Conservation (phyloP, 2,329 filamentous ascomycete species). For the Fusarium sp. region DNA sequence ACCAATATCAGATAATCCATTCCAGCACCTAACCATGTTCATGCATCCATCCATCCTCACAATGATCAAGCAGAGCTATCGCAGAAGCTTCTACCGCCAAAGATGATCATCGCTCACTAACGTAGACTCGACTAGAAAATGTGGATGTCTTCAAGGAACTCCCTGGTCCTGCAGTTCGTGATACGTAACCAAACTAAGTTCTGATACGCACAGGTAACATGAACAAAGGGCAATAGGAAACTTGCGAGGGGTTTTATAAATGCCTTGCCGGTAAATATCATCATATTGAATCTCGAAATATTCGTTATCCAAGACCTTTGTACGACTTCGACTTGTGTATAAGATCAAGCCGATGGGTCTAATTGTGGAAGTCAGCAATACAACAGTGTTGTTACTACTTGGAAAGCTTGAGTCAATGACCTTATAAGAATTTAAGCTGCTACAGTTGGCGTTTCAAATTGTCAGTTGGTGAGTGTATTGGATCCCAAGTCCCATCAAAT, state of each 20-base stretch:
- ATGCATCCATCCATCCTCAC: not conserved
- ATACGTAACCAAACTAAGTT: not conserved
- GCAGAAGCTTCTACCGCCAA: not conserved
- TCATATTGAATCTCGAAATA: not conserved
- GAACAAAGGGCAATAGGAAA: not conserved
- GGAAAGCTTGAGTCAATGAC: not conserved
- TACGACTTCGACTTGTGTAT: not conserved
- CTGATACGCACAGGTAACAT: not conserved
- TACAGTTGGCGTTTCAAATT: not conserved
- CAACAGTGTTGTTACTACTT: not conserved
- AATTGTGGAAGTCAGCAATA: not conserved
- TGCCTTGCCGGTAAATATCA: not conserved
- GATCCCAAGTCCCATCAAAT: not conserved
- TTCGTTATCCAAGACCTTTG: not conserved
- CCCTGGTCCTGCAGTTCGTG: not conserved
- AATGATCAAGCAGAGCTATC: constrained; percentile 18
- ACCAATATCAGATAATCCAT: constrained; percentile 6
- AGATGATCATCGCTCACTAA: constrained; percentile 5
- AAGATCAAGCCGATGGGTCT: not conserved
- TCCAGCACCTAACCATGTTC: not conserved
- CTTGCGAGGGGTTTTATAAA: not conserved
- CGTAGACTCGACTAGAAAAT: not conserved
- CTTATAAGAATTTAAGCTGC: not conserved
- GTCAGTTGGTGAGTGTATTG: not conserved
- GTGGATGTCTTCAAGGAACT: constrained; percentile 10